These are phyloP conservation scores for Orbilia oligospora DNA, from an alignment of 2,329 filamentous ascomycete species.

Conservation along the genomic window DNA sequence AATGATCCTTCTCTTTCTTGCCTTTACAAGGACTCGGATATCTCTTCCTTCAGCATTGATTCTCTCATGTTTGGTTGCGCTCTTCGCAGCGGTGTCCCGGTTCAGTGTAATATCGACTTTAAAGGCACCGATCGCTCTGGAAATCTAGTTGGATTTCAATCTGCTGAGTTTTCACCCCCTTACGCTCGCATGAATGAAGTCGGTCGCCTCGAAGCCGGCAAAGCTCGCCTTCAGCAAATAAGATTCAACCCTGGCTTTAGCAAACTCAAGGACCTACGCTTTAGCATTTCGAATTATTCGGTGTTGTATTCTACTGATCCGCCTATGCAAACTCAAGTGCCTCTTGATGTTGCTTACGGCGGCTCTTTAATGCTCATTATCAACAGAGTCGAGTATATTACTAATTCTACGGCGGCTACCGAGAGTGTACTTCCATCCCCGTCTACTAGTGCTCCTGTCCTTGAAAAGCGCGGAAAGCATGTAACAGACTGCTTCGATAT, in stretches of 20 bases:
- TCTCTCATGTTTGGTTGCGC: conserved; percentile 48
- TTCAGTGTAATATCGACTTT: conserved; percentile 47
- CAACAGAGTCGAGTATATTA: conserved; percentile 31
- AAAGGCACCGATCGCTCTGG: conserved; percentile 7
- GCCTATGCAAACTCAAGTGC: conserved; percentile 7
- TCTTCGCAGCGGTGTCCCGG: conserved; percentile 47
- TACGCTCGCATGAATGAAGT: conserved; percentile 36
- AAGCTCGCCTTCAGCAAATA: conserved; percentile 26
- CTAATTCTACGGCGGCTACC: conserved; percentile 11
- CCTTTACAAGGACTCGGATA: conserved; percentile 21
- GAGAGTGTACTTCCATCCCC: neutral
- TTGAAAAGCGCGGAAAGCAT: conserved; percentile 20
- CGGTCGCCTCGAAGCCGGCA: conserved; percentile 51
- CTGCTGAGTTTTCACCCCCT: conserved; percentile 34
- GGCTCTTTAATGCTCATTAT: conserved; percentile 30
- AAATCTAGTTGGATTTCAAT: neutral
- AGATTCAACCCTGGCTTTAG: conserved; percentile 3
- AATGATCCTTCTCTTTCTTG: conserved; percentile 18
- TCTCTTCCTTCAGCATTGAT: conserved; percentile 24
- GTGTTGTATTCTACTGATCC: conserved; percentile 17
- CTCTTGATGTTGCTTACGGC: conserved; percentile 34
- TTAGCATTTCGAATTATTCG: conserved; percentile 28
- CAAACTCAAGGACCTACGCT: neutral
- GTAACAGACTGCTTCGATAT: conserved; percentile 52
- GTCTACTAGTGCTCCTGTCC: neutral